Percentiles rank a stretch among this genome's conserved stretches.
Conservation (phyloP, 306 rosid species). For the Aeschynomene evenia region DNA sequence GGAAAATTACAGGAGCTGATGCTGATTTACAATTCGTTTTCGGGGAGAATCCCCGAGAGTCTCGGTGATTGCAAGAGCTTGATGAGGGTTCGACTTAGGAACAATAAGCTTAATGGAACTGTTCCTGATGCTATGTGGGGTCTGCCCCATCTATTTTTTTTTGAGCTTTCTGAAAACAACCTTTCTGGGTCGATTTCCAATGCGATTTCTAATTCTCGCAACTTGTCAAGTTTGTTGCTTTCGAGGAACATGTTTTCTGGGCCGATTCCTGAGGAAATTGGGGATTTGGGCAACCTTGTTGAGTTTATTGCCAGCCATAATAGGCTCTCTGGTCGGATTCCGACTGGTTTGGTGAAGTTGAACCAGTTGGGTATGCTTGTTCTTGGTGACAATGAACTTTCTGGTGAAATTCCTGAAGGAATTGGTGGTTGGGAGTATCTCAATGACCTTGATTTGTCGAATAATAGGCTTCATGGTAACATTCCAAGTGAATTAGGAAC, state of each 20-base stretch:
- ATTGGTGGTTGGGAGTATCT: slow-evolving; percentile 51
- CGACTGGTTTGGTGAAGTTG: slow-evolving; percentile 45
- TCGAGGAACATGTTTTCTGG: slow-evolving; percentile 61
- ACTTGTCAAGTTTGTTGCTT: slow-evolving; percentile 52
- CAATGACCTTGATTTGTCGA: slow-evolving; percentile 64
- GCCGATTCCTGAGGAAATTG: slow-evolving; percentile 57
- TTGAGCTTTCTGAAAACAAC: slow-evolving; percentile 60
- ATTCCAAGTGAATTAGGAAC: slow-evolving; percentile 61
- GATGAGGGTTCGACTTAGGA: slow-evolving; percentile 54
- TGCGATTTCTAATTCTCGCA: slow-evolving; percentile 47
- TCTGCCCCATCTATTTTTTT: slow-evolving; percentile 47
- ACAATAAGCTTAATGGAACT: slow-evolving; percentile 60
- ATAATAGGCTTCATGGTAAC: slow-evolving; percentile 51
- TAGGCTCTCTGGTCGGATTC: slow-evolving; percentile 52
- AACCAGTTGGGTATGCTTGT: slow-evolving; percentile 57
- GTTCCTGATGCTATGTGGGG: slow-evolving; percentile 75
- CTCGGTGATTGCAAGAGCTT: slow-evolving; percentile 56
- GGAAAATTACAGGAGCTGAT: slow-evolving; percentile 45
- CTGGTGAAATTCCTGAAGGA: slow-evolving; percentile 53
- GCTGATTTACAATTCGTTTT: slow-evolving; percentile 60
- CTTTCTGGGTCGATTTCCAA: slow-evolving; percentile 62
- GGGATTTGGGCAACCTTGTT: slow-evolving; percentile 42
- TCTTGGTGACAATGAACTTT: slow-evolving; percentile 55
- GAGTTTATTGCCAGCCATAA: slow-evolving; percentile 50
- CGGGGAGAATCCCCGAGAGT: slow-evolving; percentile 56